phyloP scores from a whole-genome alignment of 176 grass and related monocot species.

The Oryza punctata region DNA sequence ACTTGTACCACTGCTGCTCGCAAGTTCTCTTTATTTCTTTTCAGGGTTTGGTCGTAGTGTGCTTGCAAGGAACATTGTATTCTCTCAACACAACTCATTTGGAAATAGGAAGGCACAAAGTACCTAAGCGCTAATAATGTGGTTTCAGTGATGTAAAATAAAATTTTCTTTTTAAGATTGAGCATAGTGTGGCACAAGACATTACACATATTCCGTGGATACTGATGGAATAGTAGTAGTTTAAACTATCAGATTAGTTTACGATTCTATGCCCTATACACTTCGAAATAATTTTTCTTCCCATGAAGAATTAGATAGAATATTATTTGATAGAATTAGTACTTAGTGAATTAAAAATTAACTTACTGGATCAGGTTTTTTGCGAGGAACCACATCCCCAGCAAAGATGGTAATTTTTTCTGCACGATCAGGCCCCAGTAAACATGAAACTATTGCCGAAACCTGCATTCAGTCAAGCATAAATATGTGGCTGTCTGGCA shows the following conservation, averaged over 20 bases:
- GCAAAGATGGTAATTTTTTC: constrained; percentile 96
- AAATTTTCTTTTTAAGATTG: neutral
- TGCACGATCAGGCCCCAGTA: constrained; percentile 76
- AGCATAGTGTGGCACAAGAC: neutral
- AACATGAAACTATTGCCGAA: constrained; percentile 86
- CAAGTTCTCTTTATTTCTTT: neutral
- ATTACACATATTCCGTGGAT: neutral
- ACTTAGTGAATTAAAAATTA: neutral
- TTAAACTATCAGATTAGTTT: neutral
- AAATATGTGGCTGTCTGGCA: neutral
- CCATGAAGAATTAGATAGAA: constrained; percentile 4
- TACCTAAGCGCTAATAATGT: neutral
- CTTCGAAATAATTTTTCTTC: neutral
- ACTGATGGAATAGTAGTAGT: neutral
- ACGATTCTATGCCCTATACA: neutral
- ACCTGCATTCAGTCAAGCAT: constrained; percentile 55
- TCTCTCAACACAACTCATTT: neutral
- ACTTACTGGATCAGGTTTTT: constrained; percentile 98
- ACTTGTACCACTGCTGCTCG: neutral
- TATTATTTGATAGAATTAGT: neutral
- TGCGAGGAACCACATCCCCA: constrained; percentile 91
- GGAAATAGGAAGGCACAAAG: neutral
- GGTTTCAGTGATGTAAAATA: constrained; percentile 6
- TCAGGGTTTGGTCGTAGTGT: neutral
- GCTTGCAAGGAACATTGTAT: neutral